Evolutionary conservation across 805 yeast genomes (phyloP), one percentile per base, ranked within the genome.

Genomic region (Spathaspora arborariae): DNA sequence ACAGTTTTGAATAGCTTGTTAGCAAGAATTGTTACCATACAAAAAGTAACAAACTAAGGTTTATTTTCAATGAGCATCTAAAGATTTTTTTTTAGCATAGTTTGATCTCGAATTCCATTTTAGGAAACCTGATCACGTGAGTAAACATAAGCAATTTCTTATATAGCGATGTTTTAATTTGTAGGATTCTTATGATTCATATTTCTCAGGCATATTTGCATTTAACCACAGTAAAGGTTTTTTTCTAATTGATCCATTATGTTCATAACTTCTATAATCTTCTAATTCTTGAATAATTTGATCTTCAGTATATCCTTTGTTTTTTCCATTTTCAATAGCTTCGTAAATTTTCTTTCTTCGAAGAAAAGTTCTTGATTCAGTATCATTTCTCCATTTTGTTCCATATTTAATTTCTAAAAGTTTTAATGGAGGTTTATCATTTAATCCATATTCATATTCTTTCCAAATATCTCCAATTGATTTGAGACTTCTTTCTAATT

Each of bases 331-430:
- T 54, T 79, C 82, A 44, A 80, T 77, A 4, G 83, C 83, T 50
- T 70, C 74, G 59, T 79, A 80, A 20, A 80, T 68, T 27, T 75
- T 75, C 55, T 76, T 78, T 35, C 84, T 63, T 50, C 85, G 58
- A 41, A 76, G 68, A 55, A 75, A 80, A 39, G 81, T 74, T 50
- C 80, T 74, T 45, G 75, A 73, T 24, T 76, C 76, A 0, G 82
- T 81, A 42, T 67, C 81, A 42, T 77, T 65, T 57, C 84, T 68
- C 85, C 85, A 80, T 30, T 75, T 73, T 1, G 81, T 72, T 44
- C 74, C 75, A 51, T 71, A 80, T 49, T 74, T 68, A 5, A 56
- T 47, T 54, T 80, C 83, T 58, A 80, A 60, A 10, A 72, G 63
- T 49, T 70, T 72, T 34, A 79, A 68, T 2, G 83, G 76, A 0